phyloP scores from a whole-genome alignment of 495 filamentous ascomycete genomes.

The Bacidia gigantensis region DNA sequence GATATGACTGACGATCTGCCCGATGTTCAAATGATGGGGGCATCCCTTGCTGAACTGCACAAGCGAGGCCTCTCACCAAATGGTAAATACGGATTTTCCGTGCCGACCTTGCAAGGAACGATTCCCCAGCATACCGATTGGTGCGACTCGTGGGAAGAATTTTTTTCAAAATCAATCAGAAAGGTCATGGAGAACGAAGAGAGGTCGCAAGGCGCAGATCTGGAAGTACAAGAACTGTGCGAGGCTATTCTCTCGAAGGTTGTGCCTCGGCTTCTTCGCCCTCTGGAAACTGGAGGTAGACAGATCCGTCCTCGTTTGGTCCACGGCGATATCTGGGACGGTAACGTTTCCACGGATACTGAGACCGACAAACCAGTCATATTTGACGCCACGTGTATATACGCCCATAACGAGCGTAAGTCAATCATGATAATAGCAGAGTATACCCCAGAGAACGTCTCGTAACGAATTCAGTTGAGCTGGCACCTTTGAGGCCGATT shows the following conservation, averaged over 20 bases:
- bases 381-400: slow-evolving; percentile 19
- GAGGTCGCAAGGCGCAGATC: slow-evolving; percentile 20
- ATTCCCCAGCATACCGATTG: slow-evolving; percentile 10
- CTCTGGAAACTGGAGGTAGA: slow-evolving; percentile 6
- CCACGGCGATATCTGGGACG: slow-evolving; percentile 12
- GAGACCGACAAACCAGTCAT: slow-evolving; percentile 16
- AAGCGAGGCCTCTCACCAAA: not conserved
- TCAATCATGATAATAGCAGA: not conserved
- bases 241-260: slow-evolving; percentile 10
- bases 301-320: slow-evolving; percentile 4
- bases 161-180: slow-evolving; percentile 6
- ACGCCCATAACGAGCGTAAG: slow-evolving; percentile 24
- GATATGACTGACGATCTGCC: slow-evolving; percentile 12
- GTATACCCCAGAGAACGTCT: not conserved
- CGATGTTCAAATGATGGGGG: slow-evolving; percentile 1
- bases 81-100: slow-evolving; percentile 15
- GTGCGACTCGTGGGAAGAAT: slow-evolving; percentile 18
- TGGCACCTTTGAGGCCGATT: slow-evolving; percentile 7
- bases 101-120: slow-evolving; percentile 11
- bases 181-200: slow-evolving; percentile 14
- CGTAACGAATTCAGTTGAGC: slow-evolving; percentile 14
- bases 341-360: slow-evolving; percentile 14
- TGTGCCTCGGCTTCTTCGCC: slow-evolving; percentile 7
- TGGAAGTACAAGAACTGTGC: slow-evolving; percentile 20
- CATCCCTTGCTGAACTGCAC: slow-evolving; percentile 10